These are phyloP conservation scores for Trichophyton equinum DNA, from an alignment of 2,329 filamentous ascomycete species.

Conservation along the genomic window DNA sequence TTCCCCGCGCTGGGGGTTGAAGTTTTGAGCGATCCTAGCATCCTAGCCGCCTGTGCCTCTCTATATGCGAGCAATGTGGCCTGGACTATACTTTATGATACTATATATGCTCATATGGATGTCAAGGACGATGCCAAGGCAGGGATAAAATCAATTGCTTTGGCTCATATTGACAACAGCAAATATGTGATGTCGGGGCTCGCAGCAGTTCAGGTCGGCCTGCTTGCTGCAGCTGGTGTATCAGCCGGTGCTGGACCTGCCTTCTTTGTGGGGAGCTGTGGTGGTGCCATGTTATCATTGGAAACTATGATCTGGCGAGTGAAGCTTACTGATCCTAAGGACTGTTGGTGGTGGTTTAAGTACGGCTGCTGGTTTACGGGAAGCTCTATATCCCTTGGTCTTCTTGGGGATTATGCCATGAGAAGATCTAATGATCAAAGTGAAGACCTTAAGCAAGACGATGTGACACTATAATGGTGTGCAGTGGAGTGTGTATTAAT, in stretches of 20 bases:
- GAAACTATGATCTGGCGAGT: constrained; percentile 49
- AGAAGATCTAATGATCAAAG: constrained; percentile 7
- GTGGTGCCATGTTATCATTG: constrained; percentile 42
- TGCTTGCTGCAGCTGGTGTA: constrained; percentile 33
- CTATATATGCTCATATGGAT: constrained; percentile 42
- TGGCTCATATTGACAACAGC: constrained; percentile 37
- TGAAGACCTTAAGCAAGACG: neutral
- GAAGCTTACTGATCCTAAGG: constrained; percentile 42
- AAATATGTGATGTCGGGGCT: constrained; percentile 33
- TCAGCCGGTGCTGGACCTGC: constrained; percentile 44
- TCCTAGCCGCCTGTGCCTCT: constrained; percentile 27
- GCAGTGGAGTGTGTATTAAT: neutral
- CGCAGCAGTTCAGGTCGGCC: constrained; percentile 30
- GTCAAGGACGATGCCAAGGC: constrained; percentile 39
- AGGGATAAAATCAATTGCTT: constrained; percentile 40
- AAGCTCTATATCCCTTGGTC: constrained; percentile 44
- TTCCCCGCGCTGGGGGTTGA: constrained; percentile 36
- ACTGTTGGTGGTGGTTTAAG: constrained; percentile 55
- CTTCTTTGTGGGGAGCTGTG: constrained; percentile 47
- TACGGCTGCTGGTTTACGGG: constrained; percentile 51
- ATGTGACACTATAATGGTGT: neutral
- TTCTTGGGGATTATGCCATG: constrained; percentile 42
- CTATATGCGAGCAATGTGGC: constrained; percentile 37
- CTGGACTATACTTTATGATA: constrained; percentile 40
- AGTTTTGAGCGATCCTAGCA: constrained; percentile 28